A percentile compares a stretch with the other conserved stretches of the same genome.
Conservation (phyloP, 2,329 filamentous ascomycete species). For the Capronia epimyces region DNA sequence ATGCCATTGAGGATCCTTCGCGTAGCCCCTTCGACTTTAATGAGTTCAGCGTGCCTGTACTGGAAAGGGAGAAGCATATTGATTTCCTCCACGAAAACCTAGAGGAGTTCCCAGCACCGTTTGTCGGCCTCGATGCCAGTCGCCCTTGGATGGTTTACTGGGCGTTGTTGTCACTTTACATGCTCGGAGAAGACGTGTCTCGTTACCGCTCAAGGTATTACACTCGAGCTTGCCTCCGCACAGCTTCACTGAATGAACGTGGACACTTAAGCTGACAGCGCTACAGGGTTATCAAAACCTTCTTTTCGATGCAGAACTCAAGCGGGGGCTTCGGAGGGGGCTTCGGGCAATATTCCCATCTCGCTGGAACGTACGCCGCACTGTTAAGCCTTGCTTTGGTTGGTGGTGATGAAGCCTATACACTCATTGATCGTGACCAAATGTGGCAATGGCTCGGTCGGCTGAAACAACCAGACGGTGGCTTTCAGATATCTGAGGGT, state of each 20-base stretch:
- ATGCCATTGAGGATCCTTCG: constrained; percentile 37
- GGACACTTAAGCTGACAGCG: constrained; percentile 1
- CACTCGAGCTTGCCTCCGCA: not conserved
- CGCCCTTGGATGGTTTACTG: constrained; percentile 94
- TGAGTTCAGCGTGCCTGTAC: constrained; percentile 63
- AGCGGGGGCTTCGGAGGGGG: constrained; percentile 87
- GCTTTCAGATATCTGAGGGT: constrained; percentile 79
- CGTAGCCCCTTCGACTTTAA: constrained; percentile 55
- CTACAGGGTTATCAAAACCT: constrained; percentile 61
- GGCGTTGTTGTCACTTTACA: constrained; percentile 68
- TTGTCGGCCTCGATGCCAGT: constrained; percentile 73
- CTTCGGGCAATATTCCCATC: constrained; percentile 82
- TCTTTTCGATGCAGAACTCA: constrained; percentile 73
- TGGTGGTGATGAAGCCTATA: constrained; percentile 67
- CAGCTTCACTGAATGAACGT: not conserved
- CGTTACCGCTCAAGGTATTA: constrained; percentile 57
- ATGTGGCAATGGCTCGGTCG: constrained; percentile 89
- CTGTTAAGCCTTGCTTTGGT: constrained; percentile 73
- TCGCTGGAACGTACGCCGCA: constrained; percentile 82
- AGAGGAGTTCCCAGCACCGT: constrained; percentile 60
- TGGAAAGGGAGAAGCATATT: constrained; percentile 59
- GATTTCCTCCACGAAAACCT: constrained; percentile 47
- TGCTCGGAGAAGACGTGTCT: constrained; percentile 68
- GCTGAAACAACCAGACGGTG: constrained; percentile 80
- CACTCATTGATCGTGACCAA: constrained; percentile 69